Evolutionary conservation across 345 rosid genomes (phyloP), one percentile per base, ranked within the genome.

Genomic region (Eutrema japonicum): DNA sequence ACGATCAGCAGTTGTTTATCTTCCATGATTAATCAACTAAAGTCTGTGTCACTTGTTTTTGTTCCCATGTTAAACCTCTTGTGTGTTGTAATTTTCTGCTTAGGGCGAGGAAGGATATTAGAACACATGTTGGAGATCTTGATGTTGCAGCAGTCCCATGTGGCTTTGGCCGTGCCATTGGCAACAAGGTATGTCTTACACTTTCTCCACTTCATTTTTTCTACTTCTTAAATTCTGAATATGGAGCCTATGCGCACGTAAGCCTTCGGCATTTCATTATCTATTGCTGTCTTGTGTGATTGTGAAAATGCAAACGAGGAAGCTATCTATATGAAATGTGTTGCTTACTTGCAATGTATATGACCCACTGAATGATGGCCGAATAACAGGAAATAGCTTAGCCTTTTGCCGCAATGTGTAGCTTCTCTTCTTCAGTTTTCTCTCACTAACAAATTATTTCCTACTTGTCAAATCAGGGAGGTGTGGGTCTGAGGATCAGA

Each of bases 101-200:
- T 71, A 94, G 99, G 99, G 97, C 89, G 66, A 86, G 96, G 79
- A 94, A 89, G 82, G 85, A 82, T 35, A 85, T 89, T 41, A 85
- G 99, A 81, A 80, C 86, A 70, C 89, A 92, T 62, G 96, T 88
- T 62, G 99, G 99, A 49, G 99, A 94, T 66, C 88, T 89, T 72
- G 99, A 94, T 86, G 97, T 92, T 61, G 96, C 85, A 49, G 99
- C 99, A 66, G 99, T 94, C 72, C 88, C 99, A 8, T 94, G 97
- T 74, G 99, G 99, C 51, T 92, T 94, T 73, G 99, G 97, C 71
- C 97, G 96, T 68, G 97, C 99, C 56, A 89, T 94, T 75, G 99
- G 99, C 51, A 94, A 94, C 68, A 94, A 94, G 92, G 97, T 94
- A 29, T 52, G 36, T 45, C 58, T 53, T 61, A 40, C 37, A 6